phyloP scores from a whole-genome alignment of 768 basidiomycete species.

The Boletus edulis region DNA sequence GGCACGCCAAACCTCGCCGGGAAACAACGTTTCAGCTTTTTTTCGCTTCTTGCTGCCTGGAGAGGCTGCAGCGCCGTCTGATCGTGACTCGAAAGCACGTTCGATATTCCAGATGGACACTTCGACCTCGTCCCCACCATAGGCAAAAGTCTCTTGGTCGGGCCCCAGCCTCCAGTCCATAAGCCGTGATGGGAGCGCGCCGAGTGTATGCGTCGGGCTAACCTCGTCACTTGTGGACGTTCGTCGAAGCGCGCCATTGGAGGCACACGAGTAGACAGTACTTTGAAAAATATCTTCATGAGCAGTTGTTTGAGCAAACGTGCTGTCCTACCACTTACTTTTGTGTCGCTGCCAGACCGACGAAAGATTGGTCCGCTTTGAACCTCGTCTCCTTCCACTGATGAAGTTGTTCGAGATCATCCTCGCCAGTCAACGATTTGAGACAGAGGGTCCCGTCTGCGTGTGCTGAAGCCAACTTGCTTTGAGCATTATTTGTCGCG shows the following conservation, averaged over 20 bases:
- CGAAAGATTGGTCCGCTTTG: conserved; percentile 49
- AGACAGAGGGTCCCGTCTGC: conserved; percentile 55
- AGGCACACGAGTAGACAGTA: conserved; percentile 64
- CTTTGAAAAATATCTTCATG: conserved; percentile 18
- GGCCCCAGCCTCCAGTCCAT: conserved; percentile 60
- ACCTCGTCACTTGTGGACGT: conserved; percentile 34
- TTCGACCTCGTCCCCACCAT: conserved; percentile 86
- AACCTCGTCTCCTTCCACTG: conserved; percentile 69
- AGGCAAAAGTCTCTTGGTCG: conserved; percentile 59
- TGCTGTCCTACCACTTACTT: conserved; percentile 40
- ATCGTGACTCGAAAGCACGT: conserved; percentile 40
- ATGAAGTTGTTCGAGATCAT: conserved; percentile 36
- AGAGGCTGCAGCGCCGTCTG: conserved; percentile 17
- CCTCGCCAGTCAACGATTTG: conserved; percentile 42
- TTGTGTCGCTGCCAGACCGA: conserved; percentile 55
- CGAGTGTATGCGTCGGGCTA: conserved; percentile 26
- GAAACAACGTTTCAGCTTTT: conserved; percentile 56
- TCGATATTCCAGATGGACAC: conserved; percentile 79
- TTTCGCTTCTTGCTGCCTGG: conserved; percentile 45
- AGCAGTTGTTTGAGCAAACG: background rate
- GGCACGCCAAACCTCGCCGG: conserved; percentile 81
- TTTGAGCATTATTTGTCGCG: conserved; percentile 35
- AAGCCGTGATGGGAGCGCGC: conserved; percentile 66
- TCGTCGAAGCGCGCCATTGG: conserved; percentile 68
- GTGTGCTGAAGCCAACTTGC: conserved; percentile 64